These are phyloP conservation scores for Podospora fimiseda DNA, from an alignment of 495 filamentous ascomycete genomes.

Conservation along the genomic window DNA sequence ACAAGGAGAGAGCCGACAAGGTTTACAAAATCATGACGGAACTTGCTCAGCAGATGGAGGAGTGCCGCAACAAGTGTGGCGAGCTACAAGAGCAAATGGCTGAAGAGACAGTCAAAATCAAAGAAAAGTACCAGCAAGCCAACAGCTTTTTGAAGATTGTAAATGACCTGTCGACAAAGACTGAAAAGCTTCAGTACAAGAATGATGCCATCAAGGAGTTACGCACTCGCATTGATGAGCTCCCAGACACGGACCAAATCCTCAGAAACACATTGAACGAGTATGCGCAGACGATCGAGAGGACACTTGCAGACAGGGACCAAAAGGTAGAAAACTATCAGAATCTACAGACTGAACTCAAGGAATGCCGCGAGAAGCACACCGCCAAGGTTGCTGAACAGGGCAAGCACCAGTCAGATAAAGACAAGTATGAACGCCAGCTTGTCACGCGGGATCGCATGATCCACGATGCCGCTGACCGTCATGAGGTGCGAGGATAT, in stretches of 20 bases:
- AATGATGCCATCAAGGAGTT: conserved; percentile 61
- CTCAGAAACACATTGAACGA: conserved; percentile 69
- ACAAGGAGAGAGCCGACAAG: conserved; percentile 78
- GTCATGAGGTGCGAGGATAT: conserved; percentile 79
- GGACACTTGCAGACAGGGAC: conserved; percentile 58
- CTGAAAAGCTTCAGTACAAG: conserved; percentile 45
- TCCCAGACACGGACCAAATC: conserved; percentile 72
- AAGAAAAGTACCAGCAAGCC: conserved; percentile 37
- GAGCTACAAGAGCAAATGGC: conserved; percentile 46
- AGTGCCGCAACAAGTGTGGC: conserved; percentile 50
- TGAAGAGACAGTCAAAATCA: conserved; percentile 35
- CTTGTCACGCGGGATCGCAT: conserved; percentile 59
- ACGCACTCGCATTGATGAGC: conserved; percentile 61
- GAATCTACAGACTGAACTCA: conserved; percentile 57
- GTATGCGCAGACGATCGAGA: conserved; percentile 66
- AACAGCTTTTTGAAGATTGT: conserved; percentile 47
- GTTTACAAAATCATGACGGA: conserved; percentile 56
- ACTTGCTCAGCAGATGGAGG: conserved; percentile 69
- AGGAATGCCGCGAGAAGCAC: conserved; percentile 49
- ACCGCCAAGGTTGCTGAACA: conserved; percentile 72
- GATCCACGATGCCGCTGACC: conserved; percentile 69
- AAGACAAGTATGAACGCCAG: conserved; percentile 77
- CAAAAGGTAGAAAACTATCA: conserved; percentile 54
- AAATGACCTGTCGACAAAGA: conserved; percentile 60
- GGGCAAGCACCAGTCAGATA: conserved; percentile 79